Evolutionary conservation across 1,284 basidiomycete species (phyloP).

Genomic region (Sparassis latifolia): DNA sequence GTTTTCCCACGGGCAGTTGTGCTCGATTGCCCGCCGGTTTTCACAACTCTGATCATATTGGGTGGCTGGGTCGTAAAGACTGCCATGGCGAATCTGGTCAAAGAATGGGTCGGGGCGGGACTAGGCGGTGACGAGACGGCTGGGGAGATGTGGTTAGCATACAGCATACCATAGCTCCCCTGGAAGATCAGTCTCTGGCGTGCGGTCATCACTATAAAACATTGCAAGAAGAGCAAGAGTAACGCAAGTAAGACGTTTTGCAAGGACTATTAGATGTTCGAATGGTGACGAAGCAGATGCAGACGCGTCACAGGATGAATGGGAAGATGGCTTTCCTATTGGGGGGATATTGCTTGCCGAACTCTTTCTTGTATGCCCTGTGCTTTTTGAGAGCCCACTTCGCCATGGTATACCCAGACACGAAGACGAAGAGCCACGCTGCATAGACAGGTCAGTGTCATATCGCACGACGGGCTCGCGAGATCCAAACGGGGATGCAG

Average conservation of each 20-base stretch:
- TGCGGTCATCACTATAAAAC: too few relatives aligned
- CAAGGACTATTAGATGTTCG: too few relatives aligned
- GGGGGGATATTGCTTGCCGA: constrained; percentile 79
- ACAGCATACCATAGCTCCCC: constrained; percentile 58
- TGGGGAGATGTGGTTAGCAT: constrained; percentile 63
- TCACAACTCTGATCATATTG: constrained; percentile 75
- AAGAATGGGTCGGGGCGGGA: constrained; percentile 56
- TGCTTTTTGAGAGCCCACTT: constrained; percentile 94
- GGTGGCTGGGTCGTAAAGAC: constrained; percentile 75
- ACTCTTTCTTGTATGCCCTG: constrained; percentile 86
- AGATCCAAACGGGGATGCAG: background rate
- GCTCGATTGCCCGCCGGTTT: constrained; percentile 65
- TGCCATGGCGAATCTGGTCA: constrained; percentile 49
- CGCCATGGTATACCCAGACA: constrained; percentile 72
- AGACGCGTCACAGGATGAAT: constrained; percentile 43
- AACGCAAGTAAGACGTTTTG: too few relatives aligned
- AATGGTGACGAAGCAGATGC: background rate
- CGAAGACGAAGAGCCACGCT: constrained; percentile 72
- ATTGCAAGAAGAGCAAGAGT: too few relatives aligned
- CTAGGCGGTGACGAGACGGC: constrained; percentile 42
- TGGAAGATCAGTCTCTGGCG: too few relatives aligned
- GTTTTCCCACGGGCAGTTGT: constrained; percentile 46
- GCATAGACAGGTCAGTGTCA: background rate
- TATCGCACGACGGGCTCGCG: too few relatives aligned
- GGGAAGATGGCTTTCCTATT: constrained; percentile 79